Evolutionary conservation across 139 green algal species (phyloP).

Genomic region (Closterium sp.): DNA sequence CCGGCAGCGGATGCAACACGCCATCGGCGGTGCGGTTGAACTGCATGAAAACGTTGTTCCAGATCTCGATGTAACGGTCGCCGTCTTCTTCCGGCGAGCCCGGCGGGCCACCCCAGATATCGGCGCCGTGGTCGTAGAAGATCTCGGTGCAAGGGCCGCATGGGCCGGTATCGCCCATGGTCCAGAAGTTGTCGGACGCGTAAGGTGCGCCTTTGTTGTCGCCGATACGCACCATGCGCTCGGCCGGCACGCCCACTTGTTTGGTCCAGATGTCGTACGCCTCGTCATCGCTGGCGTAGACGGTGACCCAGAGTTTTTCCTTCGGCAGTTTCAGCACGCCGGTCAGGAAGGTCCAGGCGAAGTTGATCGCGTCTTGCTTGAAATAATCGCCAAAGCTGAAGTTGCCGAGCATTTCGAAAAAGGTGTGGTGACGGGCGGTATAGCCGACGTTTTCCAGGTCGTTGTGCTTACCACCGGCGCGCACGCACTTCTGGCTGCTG

Average conservation of each 20-base stretch:
- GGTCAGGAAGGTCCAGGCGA: conserved; percentile 84
- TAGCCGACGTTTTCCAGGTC: conserved; percentile 92
- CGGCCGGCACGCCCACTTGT: neutral
- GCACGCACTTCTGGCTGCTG: conserved; percentile 70
- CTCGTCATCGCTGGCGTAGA: neutral
- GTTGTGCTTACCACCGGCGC: conserved; percentile 91
- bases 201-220: neutral
- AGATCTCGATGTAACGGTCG: conserved; percentile 97
- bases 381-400: conserved; percentile 95
- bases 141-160: conserved; percentile 95
- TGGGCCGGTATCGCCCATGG: conserved; percentile 76
- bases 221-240: neutral
- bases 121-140: too few relatives aligned
- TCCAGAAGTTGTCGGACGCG: neutral
- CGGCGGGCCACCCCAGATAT: conserved; percentile 86
- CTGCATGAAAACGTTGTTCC: conserved; percentile 98
- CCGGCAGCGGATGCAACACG: neutral
- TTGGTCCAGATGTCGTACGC: too few relatives aligned
- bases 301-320: neutral
- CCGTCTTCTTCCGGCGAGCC: too few relatives aligned
- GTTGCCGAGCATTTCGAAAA: conserved; percentile 95
- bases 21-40: neutral
- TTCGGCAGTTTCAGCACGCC: neutral
- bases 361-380: conserved; percentile 88
- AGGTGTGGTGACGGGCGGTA: conserved; percentile 93